These are phyloP conservation scores for Sutorius eximius DNA, from an alignment of 1,284 basidiomycete species.

Conservation along the genomic window DNA sequence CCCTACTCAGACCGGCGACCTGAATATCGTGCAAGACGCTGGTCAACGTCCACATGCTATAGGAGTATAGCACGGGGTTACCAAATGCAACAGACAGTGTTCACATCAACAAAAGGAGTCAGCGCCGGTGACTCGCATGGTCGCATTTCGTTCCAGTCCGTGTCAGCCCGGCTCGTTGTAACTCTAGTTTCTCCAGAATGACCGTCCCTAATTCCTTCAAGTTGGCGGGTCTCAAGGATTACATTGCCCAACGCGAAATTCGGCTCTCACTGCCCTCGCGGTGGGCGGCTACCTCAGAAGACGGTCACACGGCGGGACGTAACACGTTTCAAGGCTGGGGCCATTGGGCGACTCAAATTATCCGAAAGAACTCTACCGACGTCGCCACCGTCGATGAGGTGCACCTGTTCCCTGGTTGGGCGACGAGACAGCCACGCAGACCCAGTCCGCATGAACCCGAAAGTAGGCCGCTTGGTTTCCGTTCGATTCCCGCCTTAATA, in stretches of 20 bases:
- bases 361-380: conserved; percentile 28
- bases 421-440: conserved; percentile 16
- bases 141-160: conserved; percentile 9
- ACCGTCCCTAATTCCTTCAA: conserved; percentile 34
- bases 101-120: background rate
- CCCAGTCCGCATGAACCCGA: conserved; percentile 7
- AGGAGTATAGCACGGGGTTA: background rate
- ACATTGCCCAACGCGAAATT: conserved; percentile 41
- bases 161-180: background rate
- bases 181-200: conserved; percentile 34
- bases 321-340: conserved; percentile 39
- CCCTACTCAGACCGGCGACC: background rate
- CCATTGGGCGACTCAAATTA: conserved; percentile 51
- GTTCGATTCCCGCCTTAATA: background rate
- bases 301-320: conserved; percentile 13
- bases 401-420: conserved; percentile 39
- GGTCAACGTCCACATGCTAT: conserved; percentile 6
- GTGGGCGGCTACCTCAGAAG: conserved; percentile 9
- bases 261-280: conserved; percentile 19
- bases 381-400: conserved; percentile 32
- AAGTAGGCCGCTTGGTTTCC: conserved; percentile 14
- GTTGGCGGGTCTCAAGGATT: conserved; percentile 42
- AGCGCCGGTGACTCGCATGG: conserved; percentile 4
- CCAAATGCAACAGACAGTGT: background rate
- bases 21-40: background rate